A percentile compares a stretch with the other conserved stretches of the same genome.
These are phyloP conservation scores for Fonsecaea pugnacius DNA, from an alignment of 2,329 filamentous ascomycete species.

Conservation along the genomic window DNA sequence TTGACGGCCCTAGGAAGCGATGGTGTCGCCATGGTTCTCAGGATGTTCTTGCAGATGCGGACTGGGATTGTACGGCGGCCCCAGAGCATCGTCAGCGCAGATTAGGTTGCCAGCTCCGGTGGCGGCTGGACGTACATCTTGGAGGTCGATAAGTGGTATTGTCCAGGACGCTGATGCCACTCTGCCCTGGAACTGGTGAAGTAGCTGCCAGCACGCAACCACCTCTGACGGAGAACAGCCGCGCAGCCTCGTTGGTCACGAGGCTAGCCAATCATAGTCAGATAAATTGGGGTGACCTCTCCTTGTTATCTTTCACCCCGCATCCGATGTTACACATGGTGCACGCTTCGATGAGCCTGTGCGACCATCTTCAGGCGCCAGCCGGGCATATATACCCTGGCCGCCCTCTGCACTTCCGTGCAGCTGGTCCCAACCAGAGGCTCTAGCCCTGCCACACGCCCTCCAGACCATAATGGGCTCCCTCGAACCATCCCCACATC, in stretches of 20 bases:
- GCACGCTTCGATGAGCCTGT: not conserved
- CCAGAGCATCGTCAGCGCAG: not conserved
- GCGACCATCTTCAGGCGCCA: not conserved
- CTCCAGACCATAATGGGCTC: constrained; percentile 31
- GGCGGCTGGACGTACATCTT: not conserved
- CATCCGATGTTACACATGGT: not conserved
- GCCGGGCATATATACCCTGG: not conserved
- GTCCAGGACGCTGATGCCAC: not conserved
- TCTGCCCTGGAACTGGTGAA: not conserved
- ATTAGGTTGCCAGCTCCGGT: not conserved
- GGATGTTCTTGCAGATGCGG: not conserved
- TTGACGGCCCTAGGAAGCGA: constrained; percentile 22
- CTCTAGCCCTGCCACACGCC: not conserved
- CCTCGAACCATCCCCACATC: constrained; percentile 14
- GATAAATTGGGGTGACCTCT: not conserved
- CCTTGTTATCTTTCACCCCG: not conserved
- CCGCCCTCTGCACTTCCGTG: not conserved
- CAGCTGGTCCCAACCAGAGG: not conserved
- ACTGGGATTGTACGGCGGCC: not conserved
- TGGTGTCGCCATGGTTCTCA: constrained; percentile 16
- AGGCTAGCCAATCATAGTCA: constrained; percentile 12
- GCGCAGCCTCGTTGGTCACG: not conserved
- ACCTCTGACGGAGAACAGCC: not conserved
- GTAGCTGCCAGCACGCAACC: not conserved
- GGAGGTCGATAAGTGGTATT: not conserved